Conservation (phyloP, 2,329 filamentous ascomycete species). For the Neofusicoccum kwambonambiense region DNA sequence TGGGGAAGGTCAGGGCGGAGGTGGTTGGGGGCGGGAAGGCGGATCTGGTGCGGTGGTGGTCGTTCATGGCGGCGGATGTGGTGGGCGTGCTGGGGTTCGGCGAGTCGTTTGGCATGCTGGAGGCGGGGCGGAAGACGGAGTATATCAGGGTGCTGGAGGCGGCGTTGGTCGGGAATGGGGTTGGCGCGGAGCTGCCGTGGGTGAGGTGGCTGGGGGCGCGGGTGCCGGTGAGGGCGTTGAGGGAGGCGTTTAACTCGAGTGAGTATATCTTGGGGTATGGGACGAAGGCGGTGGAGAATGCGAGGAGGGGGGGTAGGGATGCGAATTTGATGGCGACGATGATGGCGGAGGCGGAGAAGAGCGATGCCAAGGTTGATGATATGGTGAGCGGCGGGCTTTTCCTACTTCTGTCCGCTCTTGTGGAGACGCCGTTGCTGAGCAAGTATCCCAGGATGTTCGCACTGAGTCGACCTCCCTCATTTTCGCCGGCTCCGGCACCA, state of each 20-base stretch:
- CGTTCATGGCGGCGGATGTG: slow-evolving; percentile 42
- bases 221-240: slow-evolving; percentile 23
- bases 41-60: slow-evolving; percentile 40
- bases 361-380: background rate
- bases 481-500: slow-evolving; percentile 4
- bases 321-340: slow-evolving; percentile 29
- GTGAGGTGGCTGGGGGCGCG: slow-evolving; percentile 24
- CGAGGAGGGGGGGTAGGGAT: background rate
- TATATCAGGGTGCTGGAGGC: slow-evolving; percentile 32
- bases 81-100: slow-evolving; percentile 40
- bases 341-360: slow-evolving; percentile 23
- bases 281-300: slow-evolving; percentile 23
- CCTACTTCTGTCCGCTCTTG: too few species aligned
- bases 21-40: slow-evolving; percentile 25
- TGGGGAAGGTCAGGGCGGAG: slow-evolving; percentile 31
- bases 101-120: slow-evolving; percentile 40
- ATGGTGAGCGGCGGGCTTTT: background rate
- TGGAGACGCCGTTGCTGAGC: too few species aligned
- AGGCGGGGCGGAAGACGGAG: slow-evolving; percentile 29
- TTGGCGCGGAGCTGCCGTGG: slow-evolving; percentile 33
- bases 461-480: background rate
- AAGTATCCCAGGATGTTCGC: background rate
- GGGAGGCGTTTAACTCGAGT: slow-evolving; percentile 25
- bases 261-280: slow-evolving; percentile 25
- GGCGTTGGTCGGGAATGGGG: slow-evolving; percentile 29